A percentile compares a stretch with the other conserved stretches of the same genome.
Evolutionary conservation across 83 land plant genomes (phyloP).

Genomic region (Thuja plicata): DNA sequence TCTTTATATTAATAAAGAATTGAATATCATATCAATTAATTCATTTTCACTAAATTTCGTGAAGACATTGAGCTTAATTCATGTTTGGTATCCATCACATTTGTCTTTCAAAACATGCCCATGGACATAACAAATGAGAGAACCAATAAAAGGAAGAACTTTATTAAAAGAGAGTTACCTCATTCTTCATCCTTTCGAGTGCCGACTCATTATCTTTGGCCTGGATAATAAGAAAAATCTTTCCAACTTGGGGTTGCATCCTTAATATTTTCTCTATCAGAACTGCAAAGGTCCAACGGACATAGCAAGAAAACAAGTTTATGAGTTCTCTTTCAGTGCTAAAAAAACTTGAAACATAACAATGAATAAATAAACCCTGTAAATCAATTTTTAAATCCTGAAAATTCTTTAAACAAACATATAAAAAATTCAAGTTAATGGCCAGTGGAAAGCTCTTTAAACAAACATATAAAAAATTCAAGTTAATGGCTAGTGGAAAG

Average conservation of each 20-base stretch:
- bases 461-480: neutral
- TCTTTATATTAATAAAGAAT: no score
- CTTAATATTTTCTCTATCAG: slow-evolving; percentile 73
- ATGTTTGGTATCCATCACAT: no score
- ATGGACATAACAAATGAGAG: no score
- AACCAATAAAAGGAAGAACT: no score
- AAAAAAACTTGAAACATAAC: neutral
- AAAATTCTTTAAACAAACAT: neutral
- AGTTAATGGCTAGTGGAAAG: no score
- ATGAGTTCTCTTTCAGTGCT: neutral
- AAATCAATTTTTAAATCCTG: neutral
- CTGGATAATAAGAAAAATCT: slow-evolving; percentile 56
- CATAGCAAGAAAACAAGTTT: neutral
- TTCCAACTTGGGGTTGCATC: slow-evolving; percentile 62
- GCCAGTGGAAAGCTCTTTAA: neutral
- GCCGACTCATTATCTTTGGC: slow-evolving; percentile 57
- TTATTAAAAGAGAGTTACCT: slow-evolving; percentile 22
- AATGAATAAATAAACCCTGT: neutral
- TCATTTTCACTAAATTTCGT: no score
- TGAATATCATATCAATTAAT: no score
- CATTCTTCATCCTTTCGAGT: slow-evolving; percentile 44
- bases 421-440: neutral
- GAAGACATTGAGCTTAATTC: no score
- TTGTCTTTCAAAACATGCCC: no score
- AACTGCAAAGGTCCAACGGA: slow-evolving; percentile 29